Percentiles rank a stretch among this genome's conserved stretches.
Evolutionary conservation across 176 grass and related monocot species (phyloP).

Genomic region (Dactylis glomerata): DNA sequence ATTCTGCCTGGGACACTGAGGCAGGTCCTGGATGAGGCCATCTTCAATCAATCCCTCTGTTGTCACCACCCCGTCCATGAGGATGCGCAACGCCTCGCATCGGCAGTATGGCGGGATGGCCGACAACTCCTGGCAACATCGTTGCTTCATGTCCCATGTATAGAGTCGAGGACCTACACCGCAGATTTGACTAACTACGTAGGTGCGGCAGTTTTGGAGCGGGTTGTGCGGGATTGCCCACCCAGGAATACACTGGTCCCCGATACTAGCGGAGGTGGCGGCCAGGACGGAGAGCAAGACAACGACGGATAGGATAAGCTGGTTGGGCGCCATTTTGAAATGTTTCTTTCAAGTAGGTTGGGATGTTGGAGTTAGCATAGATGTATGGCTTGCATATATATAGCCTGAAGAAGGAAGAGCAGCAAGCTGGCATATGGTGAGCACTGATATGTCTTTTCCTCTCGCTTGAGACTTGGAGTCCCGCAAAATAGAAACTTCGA

Average conservation of each 20-base stretch:
- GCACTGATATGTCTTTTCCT: background rate
- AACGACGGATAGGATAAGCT: background rate
- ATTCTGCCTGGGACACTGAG: background rate
- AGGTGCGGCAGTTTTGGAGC: background rate
- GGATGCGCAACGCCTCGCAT: background rate
- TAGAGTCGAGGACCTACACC: background rate
- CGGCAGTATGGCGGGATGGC: background rate
- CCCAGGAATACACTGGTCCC: background rate
- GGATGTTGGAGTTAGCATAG: too few species aligned
- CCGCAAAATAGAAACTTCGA: background rate
- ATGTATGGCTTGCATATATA: too few species aligned
- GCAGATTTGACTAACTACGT: background rate
- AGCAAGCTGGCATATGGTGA: background rate
- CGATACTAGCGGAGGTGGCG: background rate
- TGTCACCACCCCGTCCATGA: conserved; percentile 6
- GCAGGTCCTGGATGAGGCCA: background rate
- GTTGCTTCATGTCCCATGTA: background rate
- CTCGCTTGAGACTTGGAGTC: background rate
- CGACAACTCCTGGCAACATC: background rate
- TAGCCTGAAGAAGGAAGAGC: background rate
- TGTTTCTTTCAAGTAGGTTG: too few species aligned
- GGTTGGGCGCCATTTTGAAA: background rate
- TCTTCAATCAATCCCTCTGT: background rate
- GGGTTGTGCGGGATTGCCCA: background rate
- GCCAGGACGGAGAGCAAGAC: background rate